Evolutionary conservation across 2,329 filamentous ascomycete genomes (phyloP), one percentile per base, ranked within the genome.

Genomic region (Colletotrichum tamarilloi): DNA sequence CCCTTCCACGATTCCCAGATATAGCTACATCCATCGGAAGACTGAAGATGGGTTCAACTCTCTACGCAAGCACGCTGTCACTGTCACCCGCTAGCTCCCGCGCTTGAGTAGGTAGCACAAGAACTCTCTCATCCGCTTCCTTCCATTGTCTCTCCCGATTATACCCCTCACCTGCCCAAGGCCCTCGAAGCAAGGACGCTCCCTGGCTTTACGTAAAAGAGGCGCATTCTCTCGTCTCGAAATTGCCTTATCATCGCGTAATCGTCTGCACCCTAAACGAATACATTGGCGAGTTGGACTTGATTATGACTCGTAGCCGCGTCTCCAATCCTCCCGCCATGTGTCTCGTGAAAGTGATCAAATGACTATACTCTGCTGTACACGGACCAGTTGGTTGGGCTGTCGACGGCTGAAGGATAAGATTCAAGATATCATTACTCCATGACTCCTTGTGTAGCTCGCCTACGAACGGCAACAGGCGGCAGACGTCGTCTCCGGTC

Each of bases 171-270:
- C 58, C 4, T 22, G n/a, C 32, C 14, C 38, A 16, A 42, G 30
- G 52, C 32, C 32, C 4, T 35, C 32, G 16, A 55, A 53, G 35
- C 68, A 66, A 56, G 68, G 68, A n/a, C 46, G 16, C 42, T 55
- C 68, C 68, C 68, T 70, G 62, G 12, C 53, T 32, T 67, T 70
- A 70, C 68, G 68, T 70, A 70, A 70, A 69, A 64, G 9, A 19
- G 19, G 46, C 24, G 16, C 22, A 28, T n/a, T 3, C 30, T 35
- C 62, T n/a, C 59, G 65, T 67, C 62, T 60, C 42, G 55, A n/a
- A 28, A 35, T 7, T 14, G 57, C 7, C 64, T 58, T 14, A 9
- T 5, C 52, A 32, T 63, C 38, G 53, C 49, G 69, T 57, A 53
- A 68, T 56, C 28, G 64, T n/a, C 64, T 12, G 38, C 32, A 35